Evolutionary conservation across 441 rosid species (phyloP), one percentile per base, ranked within the genome.

Genomic region (Dalechampia spathulata): DNA sequence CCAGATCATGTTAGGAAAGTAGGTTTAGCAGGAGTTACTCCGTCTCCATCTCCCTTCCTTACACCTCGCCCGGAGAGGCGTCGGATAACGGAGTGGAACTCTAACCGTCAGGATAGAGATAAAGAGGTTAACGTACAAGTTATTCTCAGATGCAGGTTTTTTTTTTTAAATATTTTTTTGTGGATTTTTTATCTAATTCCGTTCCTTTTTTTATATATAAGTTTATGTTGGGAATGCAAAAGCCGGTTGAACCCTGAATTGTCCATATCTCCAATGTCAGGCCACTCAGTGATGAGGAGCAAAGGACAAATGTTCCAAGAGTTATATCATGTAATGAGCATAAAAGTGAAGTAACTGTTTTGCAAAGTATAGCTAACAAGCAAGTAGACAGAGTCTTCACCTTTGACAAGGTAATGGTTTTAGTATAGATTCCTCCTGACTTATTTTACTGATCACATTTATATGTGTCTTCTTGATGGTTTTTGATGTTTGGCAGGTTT

Each of bases 61-160:
- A 92, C 96, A 30, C 96, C 96, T 20, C 85, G 98, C 0, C 93
- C 81, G 1, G 96, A 92, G 71, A 68, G 92, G 58, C 85, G 93
- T 50, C 8, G 83, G 62, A 68, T 65, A 1, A 39, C 71, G 8
- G 91, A 84, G 4, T 74, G 83, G 83, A 62, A 62, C 67, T 61
- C 67, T 6, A 75, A 21, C 49, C 87, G 96, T 39, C 85, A 69
- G 26, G 96, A 92, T 12, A 79, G 79, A 71, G 93, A 82, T 15
- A 88, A 75, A 71, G 98, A 92, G 58, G 78, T 86, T 40, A 88
- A 92, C 50, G 91, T 92, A 40, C 98, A 92, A 69, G 98, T 92
- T 21, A 68, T 92, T 48, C 83, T 86, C 2, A 57, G 98, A 46
- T 88, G 96, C 89, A 79, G 85, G 85, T 82, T 23, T 39, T 54